Base-by-base conservation (phyloP, 2,329 filamentous ascomycete species). In the Penicillium palitans region DNA sequence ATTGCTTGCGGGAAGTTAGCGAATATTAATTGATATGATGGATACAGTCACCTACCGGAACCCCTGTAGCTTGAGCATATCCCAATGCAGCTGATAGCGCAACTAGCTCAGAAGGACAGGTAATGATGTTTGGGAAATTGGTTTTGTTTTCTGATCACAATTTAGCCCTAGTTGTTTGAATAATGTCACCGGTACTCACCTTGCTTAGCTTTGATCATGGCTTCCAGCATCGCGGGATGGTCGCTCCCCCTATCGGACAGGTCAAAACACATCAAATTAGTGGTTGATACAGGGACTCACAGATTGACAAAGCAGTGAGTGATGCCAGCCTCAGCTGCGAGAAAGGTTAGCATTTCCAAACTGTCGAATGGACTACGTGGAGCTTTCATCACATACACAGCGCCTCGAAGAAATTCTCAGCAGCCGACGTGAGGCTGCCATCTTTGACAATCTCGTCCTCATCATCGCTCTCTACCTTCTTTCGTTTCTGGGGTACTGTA, bases 91-190 rank as follows among this genome's bases (percentile, higher is more conserved):
- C 90, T 55, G 88, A 91, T 68, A 92, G 82, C 13, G 89, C 90
- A 8, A 91, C 89, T 86, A 91, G 90, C 83, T 91, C 89, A 55
- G 89, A 90, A 0, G 89, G 89, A 70, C 88, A 91, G 17, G 89
- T 91, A 58, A 91, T 87, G 64, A 91, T 88, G 51, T 80, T 81
- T 1, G 88, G 89, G 52, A 90, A 90, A 10, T 82, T 78, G 35
- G 76, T 81, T 19, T 55, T 37, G 29, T 61, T 63, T 24, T 57
- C 62, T 64, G 24, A 17, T 12, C 7, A 17, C 1, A 2, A 33
- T 17, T 52, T 0, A 56, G 42, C 17, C 24, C 3, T 41, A 25
- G n/a, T 21, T 8, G 19, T 17, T 24, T 21, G 10, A 3, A n/a
- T 7, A 8, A 0, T 12, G 5, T 25, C 5, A 24, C 10, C 4